phyloP scores from a whole-genome alignment of 352 stramenopile species.

The Pythium phragmitis region DNA sequence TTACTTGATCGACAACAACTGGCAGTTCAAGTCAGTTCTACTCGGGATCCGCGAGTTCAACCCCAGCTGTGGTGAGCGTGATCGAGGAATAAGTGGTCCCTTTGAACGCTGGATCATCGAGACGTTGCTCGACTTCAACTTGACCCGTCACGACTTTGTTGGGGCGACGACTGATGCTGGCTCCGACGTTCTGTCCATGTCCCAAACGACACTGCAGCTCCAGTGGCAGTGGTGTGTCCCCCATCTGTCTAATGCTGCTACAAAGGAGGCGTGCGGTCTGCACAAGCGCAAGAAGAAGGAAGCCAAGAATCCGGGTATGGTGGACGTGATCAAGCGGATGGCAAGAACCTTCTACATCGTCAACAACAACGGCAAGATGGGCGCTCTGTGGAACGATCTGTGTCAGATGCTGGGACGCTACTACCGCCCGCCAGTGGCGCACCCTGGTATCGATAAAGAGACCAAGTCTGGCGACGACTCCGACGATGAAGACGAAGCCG shows the following conservation, averaged over 20 bases:
- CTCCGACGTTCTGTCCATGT: conserved; percentile 25
- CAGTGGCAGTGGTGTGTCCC: conserved; percentile 27
- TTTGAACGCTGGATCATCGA: conserved; percentile 1
- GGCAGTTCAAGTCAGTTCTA: conserved; percentile 20
- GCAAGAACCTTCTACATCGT: neutral
- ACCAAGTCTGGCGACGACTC: too few species aligned
- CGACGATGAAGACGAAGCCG: too few species aligned
- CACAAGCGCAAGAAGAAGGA: neutral
- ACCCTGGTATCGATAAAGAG: too few species aligned
- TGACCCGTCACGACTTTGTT: conserved; percentile 23
- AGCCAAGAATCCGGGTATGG: neutral
- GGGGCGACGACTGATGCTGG: conserved; percentile 23
- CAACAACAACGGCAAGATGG: neutral
- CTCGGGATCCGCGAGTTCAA: conserved; percentile 4
- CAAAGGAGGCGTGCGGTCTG: conserved; percentile 13
- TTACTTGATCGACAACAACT: conserved; percentile 27
- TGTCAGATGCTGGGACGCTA: neutral
- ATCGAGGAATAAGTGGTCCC: neutral
- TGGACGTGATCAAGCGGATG: neutral
- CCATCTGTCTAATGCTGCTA: conserved; percentile 26
- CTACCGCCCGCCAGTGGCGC: neutral
- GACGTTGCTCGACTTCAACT: conserved; percentile 23
- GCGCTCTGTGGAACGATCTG: neutral
- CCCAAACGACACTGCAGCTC: conserved; percentile 17
- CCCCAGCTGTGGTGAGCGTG: neutral